Conservation (phyloP, 1,139 yeast species). For the Magnusiomyces fungicola region DNA sequence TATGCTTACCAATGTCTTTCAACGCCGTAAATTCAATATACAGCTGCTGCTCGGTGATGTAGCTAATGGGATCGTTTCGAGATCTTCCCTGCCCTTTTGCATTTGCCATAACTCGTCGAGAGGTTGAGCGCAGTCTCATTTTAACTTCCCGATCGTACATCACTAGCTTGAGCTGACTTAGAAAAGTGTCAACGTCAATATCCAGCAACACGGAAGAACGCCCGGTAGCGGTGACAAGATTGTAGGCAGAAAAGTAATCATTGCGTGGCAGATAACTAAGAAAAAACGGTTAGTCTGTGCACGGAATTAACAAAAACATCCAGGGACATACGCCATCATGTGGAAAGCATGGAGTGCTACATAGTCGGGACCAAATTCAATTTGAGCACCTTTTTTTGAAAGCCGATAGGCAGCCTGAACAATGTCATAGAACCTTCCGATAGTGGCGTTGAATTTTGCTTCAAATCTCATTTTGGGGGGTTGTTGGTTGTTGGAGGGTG, state of each 20-base stretch:
- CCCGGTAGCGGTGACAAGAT: no score
- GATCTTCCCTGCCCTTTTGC: neutral
- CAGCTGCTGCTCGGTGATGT: neutral
- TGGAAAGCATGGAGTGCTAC: neutral
- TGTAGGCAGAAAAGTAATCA: no score
- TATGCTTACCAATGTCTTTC: neutral
- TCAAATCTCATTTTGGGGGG: slow-evolving; percentile 4
- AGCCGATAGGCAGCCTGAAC: neutral
- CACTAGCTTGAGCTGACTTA: neutral
- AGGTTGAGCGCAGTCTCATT: neutral
- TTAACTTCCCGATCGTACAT: neutral
- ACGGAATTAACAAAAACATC: no score
- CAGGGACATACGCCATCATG: neutral
- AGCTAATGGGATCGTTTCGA: neutral
- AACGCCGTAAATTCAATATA: neutral
- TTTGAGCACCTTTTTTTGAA: neutral
- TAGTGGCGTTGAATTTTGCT: neutral
- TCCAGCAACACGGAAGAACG: neutral
- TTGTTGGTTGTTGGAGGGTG: no score
- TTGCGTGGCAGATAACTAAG: no score
- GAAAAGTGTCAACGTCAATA: neutral
- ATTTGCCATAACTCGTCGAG: neutral
- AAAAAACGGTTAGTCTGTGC: no score
- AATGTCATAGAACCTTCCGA: neutral
- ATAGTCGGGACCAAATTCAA: neutral